Percentiles rank a stretch among this genome's conserved stretches.
phyloP scores from a whole-genome alignment of 2,329 filamentous ascomycete species.

The Atkinsonella texensis region DNA sequence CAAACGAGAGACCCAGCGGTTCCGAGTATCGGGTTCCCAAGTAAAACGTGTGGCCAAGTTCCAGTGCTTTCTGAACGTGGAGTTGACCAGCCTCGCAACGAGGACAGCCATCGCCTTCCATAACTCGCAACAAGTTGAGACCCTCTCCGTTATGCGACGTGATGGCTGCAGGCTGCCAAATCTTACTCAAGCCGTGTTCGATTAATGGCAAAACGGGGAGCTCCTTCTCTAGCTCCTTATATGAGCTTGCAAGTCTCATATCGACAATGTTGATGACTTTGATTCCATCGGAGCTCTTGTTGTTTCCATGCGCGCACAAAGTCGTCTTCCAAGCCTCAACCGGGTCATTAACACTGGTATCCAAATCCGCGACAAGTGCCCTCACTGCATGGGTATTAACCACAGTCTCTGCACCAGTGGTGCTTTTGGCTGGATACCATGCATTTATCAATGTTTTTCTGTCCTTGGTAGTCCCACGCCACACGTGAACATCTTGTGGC shows the following conservation, averaged over 20 bases:
- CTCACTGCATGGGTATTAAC: slow-evolving; percentile 52
- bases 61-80: slow-evolving; percentile 60
- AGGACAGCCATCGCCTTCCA: slow-evolving; percentile 60
- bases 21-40: slow-evolving; percentile 80
- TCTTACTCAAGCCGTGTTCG: slow-evolving; percentile 2
- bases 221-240: slow-evolving; percentile 12
- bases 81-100: slow-evolving; percentile 54
- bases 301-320: slow-evolving; percentile 11
- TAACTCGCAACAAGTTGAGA: slow-evolving; percentile 53
- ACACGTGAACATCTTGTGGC: slow-evolving; percentile 26
- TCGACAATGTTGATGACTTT: slow-evolving; percentile 25
- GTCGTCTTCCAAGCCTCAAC: slow-evolving; percentile 38
- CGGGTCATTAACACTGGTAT: slow-evolving; percentile 55
- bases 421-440: slow-evolving; percentile 41
- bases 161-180: slow-evolving; percentile 3
- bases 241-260: slow-evolving; percentile 15
- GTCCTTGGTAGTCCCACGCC: slow-evolving; percentile 57
- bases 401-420: slow-evolving; percentile 17
- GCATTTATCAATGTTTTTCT: slow-evolving; percentile 55
- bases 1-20: slow-evolving; percentile 55
- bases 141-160: slow-evolving; percentile 16
- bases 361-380: slow-evolving; percentile 51
- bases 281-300: not conserved
- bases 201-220: slow-evolving; percentile 15
- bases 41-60: slow-evolving; percentile 91